Base-by-base conservation (phyloP, 1,284 basidiomycete genomes). In the Ustilago lituana region DNA sequence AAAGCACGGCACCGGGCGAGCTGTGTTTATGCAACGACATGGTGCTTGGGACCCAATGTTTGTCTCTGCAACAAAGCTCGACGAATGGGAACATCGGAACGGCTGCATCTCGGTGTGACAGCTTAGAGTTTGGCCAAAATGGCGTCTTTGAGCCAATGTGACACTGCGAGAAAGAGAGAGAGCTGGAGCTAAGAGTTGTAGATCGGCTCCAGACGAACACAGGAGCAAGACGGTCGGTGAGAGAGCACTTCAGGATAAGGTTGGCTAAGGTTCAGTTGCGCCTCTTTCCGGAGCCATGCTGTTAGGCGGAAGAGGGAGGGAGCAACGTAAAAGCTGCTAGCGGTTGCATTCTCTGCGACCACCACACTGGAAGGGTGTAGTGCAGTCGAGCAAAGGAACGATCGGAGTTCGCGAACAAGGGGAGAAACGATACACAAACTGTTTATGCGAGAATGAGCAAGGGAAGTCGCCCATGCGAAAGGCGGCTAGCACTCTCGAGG, bases 181-280 rank as follows among this genome's bases (percentile, higher is more conserved):
- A 17, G 4, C 19, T 24, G n/a, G 32, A 47, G 33, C 8, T 22
- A 22, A 40, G 17, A 20, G 9, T n/a, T n/a, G 40, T 33, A 19
- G 50, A 35, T 44, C 17, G 40, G 32, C 33, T 37, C 35, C 26
- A 43, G 20, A 37, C 51, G 32, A 27, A 45, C 33, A 45, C 33
- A 23, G 17, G 49, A 51, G 24, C 17, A 36, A 12, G 12, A 19
- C 15, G 31, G n/a, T n/a, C n/a, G n/a, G n/a, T n/a, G n/a, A n/a
- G n/a, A n/a, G n/a, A n/a, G n/a, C n/a, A n/a, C n/a, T n/a, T 38
- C 33, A 44, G 51, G 51, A 53, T 53, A 53, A 51, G 38, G 51
- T 45, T 44, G 41, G 27, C 8, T 38, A n/a, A 53, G 51, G 41
- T 20, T 24, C 39, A 31, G 23, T 35, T 41, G 39, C 40, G 39